phyloP scores from a whole-genome alignment of 2,329 filamentous ascomycete species.

The Colletotrichum gigasporum region DNA sequence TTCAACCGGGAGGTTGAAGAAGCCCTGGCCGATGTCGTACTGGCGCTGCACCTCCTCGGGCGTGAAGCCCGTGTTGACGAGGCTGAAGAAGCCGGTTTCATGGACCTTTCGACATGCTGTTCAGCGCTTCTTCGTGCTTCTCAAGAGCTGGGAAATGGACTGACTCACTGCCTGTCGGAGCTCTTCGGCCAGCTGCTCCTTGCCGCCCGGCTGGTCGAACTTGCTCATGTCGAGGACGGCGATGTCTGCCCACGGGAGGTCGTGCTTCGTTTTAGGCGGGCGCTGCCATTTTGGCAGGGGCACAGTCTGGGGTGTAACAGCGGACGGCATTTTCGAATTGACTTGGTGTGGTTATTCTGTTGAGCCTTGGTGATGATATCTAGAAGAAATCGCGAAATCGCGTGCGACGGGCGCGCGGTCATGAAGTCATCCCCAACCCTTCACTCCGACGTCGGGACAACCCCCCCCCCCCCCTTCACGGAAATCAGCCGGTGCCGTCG shows the following conservation, averaged over 20 bases:
- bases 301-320: constrained; percentile 4
- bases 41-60: constrained; percentile 62
- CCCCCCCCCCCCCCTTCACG: too few relatives aligned
- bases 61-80: constrained; percentile 62
- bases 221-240: constrained; percentile 60
- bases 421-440: too few relatives aligned
- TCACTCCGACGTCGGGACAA: too few relatives aligned
- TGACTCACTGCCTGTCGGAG: constrained; percentile 56
- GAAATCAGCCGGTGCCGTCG: too few relatives aligned
- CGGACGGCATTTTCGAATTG: constrained; percentile 19
- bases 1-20: constrained; percentile 58
- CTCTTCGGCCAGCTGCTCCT: constrained; percentile 59
- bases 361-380: too few relatives aligned
- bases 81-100: constrained; percentile 59
- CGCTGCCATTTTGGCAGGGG: constrained; percentile 38
- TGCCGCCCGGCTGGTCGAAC: constrained; percentile 59
- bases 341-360: background rate
- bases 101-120: constrained; percentile 33
- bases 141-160: constrained; percentile 23
- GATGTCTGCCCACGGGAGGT: constrained; percentile 59
- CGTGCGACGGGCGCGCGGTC: too few relatives aligned
- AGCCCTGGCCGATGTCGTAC: constrained; percentile 62
- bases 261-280: constrained; percentile 38
- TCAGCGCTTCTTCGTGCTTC: background rate
- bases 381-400: too few relatives aligned